Evolutionary conservation across 164 flowering plant species (phyloP).

Genomic region (Nymphaea thermarum): DNA sequence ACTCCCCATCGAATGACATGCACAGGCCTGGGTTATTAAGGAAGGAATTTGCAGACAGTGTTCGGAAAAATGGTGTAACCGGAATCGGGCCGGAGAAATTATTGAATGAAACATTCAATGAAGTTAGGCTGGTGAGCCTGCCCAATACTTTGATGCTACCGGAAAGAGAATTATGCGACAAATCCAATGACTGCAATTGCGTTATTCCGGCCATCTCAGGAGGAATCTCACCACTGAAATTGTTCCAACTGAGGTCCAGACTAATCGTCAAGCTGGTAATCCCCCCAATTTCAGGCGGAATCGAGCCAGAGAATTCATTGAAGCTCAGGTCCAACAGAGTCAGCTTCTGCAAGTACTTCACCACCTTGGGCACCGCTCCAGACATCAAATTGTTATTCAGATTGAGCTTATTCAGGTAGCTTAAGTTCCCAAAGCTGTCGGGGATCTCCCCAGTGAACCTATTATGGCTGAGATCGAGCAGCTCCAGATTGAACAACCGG

Average conservation of each 20-base stretch:
- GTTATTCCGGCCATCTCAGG: constrained; percentile 53
- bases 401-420: constrained; percentile 84
- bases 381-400: constrained; percentile 69
- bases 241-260: constrained; percentile 69
- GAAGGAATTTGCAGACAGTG: constrained; percentile 46
- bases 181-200: constrained; percentile 78
- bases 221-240: constrained; percentile 68
- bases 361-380: constrained; percentile 55
- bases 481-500: constrained; percentile 69
- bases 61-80: constrained; percentile 70
- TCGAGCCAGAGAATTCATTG: constrained; percentile 60
- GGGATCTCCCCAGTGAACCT: constrained; percentile 79
- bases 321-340: constrained; percentile 83
- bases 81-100: constrained; percentile 94
- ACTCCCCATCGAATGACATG: constrained; percentile 54
- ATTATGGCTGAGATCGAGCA: constrained; percentile 85
- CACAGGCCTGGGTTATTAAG: constrained; percentile 54
- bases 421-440: constrained; percentile 66
- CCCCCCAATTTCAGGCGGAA: constrained; percentile 74
- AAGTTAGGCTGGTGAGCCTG: constrained; percentile 62
- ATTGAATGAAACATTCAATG: constrained; percentile 73
- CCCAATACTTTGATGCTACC: constrained; percentile 59
- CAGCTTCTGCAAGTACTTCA: constrained; percentile 56
- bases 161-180: constrained; percentile 55
- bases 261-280: constrained; percentile 78